Evolutionary conservation across 805 yeast genomes (phyloP).

Genomic region (Schizosaccharomyces cryophilus): DNA sequence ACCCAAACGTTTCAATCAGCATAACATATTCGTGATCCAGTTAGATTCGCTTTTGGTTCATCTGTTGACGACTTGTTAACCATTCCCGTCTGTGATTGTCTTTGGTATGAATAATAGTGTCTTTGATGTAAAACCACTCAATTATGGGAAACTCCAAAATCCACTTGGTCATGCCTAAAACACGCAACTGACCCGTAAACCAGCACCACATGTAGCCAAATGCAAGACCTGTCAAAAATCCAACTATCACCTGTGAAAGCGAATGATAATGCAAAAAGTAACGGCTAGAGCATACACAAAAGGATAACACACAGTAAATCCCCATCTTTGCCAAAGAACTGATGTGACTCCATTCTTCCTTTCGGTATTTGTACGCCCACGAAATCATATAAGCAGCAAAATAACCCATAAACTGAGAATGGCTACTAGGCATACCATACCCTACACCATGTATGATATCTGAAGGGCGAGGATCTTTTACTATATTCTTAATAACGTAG

Average conservation of each 20-base stretch:
- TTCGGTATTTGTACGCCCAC: neutral
- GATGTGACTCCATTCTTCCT: neutral
- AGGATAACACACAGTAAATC: neutral
- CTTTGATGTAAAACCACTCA: neutral
- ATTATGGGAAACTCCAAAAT: neutral
- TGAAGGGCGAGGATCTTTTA: neutral
- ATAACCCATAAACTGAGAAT: conserved; percentile 65
- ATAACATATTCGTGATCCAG: neutral
- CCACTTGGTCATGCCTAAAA: neutral
- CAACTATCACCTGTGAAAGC: neutral
- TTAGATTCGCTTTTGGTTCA: neutral
- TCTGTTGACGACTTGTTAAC: neutral
- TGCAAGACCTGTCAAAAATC: neutral
- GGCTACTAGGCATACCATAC: conserved; percentile 77
- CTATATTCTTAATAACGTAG: neutral
- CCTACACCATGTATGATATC: conserved; percentile 11
- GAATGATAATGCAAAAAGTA: neutral
- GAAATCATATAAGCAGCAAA: neutral
- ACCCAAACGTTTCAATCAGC: too few species aligned
- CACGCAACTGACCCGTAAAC: neutral
- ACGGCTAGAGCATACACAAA: neutral
- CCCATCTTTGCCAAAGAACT: neutral
- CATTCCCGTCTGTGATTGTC: neutral
- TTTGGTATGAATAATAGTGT: neutral
- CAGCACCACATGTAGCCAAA: neutral